Conservation (phyloP, 768 basidiomycete species). For the Russula lepida region DNA sequence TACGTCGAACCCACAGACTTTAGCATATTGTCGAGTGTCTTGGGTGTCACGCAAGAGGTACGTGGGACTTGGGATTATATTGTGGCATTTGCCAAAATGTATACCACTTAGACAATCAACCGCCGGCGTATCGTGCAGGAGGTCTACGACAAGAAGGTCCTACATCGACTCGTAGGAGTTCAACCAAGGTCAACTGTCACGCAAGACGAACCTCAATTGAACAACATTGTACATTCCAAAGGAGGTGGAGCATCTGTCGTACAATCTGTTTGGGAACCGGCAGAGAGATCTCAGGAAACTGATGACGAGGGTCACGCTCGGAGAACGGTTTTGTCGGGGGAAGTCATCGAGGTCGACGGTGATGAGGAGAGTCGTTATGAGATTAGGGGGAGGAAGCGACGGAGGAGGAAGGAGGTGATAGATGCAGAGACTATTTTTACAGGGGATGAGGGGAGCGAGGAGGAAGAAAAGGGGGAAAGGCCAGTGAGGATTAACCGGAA, state of each 20-base stretch:
- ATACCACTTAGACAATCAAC: conserved; percentile 51
- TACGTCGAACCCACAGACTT: conserved; percentile 48
- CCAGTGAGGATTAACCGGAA: conserved; percentile 30
- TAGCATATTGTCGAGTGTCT: conserved; percentile 71
- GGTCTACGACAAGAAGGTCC: conserved; percentile 46
- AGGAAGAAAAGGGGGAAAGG: conserved; percentile 18
- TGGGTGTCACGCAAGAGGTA: conserved; percentile 82
- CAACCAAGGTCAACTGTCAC: conserved; percentile 17
- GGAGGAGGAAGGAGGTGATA: conserved; percentile 31
- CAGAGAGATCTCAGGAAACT: conserved; percentile 29
- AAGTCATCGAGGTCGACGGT: conserved; percentile 23
- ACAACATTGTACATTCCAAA: background rate
- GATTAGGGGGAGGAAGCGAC: conserved; percentile 40
- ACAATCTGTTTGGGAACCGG: conserved; percentile 34
- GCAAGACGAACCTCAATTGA: conserved; percentile 1
- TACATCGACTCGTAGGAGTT: conserved; percentile 55
- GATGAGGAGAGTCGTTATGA: conserved; percentile 41
- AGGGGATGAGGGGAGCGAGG: conserved; percentile 36
- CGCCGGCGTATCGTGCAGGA: conserved; percentile 64
- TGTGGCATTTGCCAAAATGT: background rate
- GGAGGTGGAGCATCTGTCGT: conserved; percentile 24
- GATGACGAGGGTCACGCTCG: conserved; percentile 22
- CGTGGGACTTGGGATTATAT: conserved; percentile 21
- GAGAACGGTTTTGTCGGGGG: background rate
- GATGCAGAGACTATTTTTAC: conserved; percentile 43